Conservation (phyloP, 2,329 filamentous ascomycete genomes). For the Podosphaera fusca region DNA sequence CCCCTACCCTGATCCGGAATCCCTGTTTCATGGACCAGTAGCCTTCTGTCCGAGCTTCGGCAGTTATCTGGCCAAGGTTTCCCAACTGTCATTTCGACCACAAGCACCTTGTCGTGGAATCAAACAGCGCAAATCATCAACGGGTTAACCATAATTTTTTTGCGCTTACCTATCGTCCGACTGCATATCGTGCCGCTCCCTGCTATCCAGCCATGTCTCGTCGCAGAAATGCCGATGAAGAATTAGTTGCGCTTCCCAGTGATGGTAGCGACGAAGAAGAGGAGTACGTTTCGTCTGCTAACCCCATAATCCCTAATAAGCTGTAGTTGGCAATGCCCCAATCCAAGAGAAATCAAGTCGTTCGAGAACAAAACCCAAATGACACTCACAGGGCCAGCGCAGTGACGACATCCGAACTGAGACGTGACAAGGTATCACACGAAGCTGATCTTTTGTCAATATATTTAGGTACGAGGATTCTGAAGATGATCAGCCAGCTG, state of each 20-base stretch:
- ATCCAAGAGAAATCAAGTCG: neutral
- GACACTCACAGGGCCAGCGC: constrained; percentile 1
- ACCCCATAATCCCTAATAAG: constrained; percentile 3
- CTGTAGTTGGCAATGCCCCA: constrained; percentile 2
- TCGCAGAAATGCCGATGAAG: constrained; percentile 12
- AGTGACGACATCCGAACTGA: neutral
- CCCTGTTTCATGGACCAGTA: too few species aligned
- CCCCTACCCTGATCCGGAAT: too few species aligned
- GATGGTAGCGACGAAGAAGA: constrained; percentile 15
- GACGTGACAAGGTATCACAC: neutral
- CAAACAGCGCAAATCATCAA: too few species aligned
- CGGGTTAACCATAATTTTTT: too few species aligned
- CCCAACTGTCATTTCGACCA: too few species aligned
- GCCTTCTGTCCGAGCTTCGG: too few species aligned
- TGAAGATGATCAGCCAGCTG: constrained; percentile 16
- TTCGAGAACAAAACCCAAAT: neutral
- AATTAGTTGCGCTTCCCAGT: constrained; percentile 14
- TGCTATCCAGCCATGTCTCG: neutral
- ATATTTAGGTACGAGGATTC: constrained; percentile 15
- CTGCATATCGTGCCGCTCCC: too few species aligned
- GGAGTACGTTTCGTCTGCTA: constrained; percentile 8
- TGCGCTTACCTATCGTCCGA: too few species aligned
- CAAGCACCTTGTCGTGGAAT: too few species aligned
- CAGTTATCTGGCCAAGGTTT: too few species aligned
- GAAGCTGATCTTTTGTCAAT: constrained; percentile 4